These are phyloP conservation scores for Ballota nigra DNA, from an alignment of 257 asterid genomes.

Conservation along the genomic window DNA sequence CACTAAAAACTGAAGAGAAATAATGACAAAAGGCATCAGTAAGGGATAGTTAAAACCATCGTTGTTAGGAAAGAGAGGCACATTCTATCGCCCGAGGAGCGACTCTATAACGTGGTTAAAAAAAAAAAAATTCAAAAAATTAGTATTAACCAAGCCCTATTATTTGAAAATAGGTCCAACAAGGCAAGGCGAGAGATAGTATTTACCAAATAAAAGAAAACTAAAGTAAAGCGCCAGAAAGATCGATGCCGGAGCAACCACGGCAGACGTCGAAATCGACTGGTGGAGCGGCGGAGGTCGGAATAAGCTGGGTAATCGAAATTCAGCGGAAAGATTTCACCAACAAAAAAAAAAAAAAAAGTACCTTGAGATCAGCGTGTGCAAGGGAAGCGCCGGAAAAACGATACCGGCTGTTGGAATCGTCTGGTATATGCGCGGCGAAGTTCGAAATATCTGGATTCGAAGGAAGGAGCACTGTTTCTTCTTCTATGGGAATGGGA, in stretches of 20 bases:
- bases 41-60: not conserved
- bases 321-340: not conserved
- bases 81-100: not conserved
- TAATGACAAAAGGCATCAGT: not conserved
- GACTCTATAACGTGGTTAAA: not conserved
- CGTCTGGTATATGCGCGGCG: not conserved
- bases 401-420: not conserved
- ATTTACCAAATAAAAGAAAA: not conserved
- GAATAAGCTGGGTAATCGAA: not conserved
- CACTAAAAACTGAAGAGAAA: conserved; percentile 18
- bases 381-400: not conserved
- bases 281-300: not conserved
- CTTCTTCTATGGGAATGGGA: no score
- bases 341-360: not conserved
- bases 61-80: not conserved
- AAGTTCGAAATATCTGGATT: not conserved
- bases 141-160: not conserved
- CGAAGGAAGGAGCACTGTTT: not conserved
- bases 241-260: not conserved
- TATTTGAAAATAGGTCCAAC: not conserved
- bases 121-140: not conserved
- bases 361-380: not conserved
- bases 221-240: not conserved
- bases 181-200: not conserved
- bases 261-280: not conserved